phyloP scores from a whole-genome alignment of 805 yeast genomes.

The Grigorovia yakushimaensis region DNA sequence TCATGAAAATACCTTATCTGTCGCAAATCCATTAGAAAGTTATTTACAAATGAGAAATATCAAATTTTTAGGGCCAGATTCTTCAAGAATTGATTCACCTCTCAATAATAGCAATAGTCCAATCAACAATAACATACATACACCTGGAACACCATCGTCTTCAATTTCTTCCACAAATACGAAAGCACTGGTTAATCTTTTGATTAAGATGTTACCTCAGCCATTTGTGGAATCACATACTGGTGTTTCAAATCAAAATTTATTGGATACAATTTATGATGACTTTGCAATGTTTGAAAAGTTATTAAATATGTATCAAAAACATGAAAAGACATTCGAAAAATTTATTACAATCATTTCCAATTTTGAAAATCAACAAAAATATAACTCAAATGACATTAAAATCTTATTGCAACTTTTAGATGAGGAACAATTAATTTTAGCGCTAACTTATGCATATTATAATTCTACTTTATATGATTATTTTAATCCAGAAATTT shows the following conservation, averaged over 20 bases:
- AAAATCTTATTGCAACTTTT: constrained; percentile 11
- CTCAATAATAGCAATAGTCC: not conserved
- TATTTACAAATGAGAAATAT: constrained; percentile 14
- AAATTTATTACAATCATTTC: constrained; percentile 10
- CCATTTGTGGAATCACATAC: constrained; percentile 17
- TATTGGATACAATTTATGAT: constrained; percentile 12
- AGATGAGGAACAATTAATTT: constrained; percentile 18
- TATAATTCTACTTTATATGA: constrained; percentile 19
- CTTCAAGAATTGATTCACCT: constrained; percentile 12
- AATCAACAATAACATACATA: not conserved
- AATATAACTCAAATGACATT: constrained; percentile 1
- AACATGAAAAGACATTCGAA: constrained; percentile 12
- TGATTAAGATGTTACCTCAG: constrained; percentile 19
- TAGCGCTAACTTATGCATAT: constrained; percentile 17
- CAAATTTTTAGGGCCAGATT: constrained; percentile 13
- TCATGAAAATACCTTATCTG: constrained; percentile 13
- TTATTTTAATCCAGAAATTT: constrained; percentile 8
- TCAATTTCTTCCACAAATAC: constrained; percentile 1
- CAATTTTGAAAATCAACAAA: not conserved
- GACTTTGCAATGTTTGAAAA: constrained; percentile 17
- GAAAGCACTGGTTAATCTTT: constrained; percentile 4
- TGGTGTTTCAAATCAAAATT: constrained; percentile 9
- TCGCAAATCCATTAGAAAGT: constrained; percentile 20
- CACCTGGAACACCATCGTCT: not conserved
- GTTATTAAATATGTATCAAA: constrained; percentile 14